These are phyloP conservation scores for Anethum foeniculum DNA, from an alignment of 140 eudicot species.

Conservation along the genomic window DNA sequence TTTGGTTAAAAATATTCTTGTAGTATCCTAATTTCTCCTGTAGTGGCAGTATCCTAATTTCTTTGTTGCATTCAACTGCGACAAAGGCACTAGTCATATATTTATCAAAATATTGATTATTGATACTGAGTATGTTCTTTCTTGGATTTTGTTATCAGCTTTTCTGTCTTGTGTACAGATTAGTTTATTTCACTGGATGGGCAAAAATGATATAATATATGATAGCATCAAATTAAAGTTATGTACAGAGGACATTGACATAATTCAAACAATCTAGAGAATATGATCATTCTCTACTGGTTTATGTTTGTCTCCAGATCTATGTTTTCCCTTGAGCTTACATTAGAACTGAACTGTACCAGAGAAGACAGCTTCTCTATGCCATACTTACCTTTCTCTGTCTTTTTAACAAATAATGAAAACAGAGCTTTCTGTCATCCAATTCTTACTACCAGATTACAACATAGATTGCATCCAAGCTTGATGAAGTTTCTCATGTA, in stretches of 20 bases:
- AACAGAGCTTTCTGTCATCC: neutral
- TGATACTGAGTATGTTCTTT: neutral
- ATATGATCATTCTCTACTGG: neutral
- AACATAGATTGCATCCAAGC: neutral
- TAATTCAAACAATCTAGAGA: neutral
- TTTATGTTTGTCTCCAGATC: neutral
- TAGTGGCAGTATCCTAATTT: neutral
- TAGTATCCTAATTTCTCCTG: neutral
- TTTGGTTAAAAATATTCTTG: too few species aligned
- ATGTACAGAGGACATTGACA: neutral
- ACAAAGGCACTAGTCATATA: neutral
- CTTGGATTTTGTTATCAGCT: neutral
- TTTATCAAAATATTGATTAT: neutral
- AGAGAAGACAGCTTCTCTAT: neutral
- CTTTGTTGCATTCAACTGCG: neutral
- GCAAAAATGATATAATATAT: neutral
- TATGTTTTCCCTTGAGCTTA: neutral
- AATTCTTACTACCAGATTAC: neutral
- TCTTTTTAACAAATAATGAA: neutral
- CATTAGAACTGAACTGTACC: neutral
- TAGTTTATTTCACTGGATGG: neutral
- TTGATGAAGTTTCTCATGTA: neutral
- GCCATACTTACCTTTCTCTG: neutral
- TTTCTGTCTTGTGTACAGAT: neutral
- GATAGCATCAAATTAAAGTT: neutral